Evolutionary conservation across 352 stramenopile species (phyloP), one percentile per base, ranked within the genome.

Genomic region (Globisporangium camurandrum): DNA sequence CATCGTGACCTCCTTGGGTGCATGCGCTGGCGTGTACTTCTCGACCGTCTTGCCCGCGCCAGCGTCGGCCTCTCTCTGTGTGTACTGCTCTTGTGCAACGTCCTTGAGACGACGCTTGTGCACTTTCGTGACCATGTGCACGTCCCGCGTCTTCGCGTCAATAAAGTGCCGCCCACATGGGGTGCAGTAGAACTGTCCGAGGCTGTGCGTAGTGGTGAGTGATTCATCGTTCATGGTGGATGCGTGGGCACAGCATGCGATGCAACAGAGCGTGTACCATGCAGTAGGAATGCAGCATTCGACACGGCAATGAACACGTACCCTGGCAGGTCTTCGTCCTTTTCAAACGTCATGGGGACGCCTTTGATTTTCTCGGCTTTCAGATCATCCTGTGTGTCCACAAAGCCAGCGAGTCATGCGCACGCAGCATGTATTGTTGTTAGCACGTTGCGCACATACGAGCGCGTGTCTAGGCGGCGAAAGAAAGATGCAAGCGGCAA

Each of bases 1-100:
- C 74, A 88, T 88, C 27, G 71, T 65, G 30, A 61, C 52, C 17
- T 27, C 50, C 44, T 69, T 61, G 37, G 75, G 66, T 48, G 74
- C 64, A 50, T 81, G 79, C 9, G 78, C 57, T 17, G 78, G 69
- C 23, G 69, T 75, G 53, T 92, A 92, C 55, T 67, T 71, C 58
- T 94, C 83, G 11, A 87, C 54, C 9, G 67, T 70, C 57, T 85
- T 86, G 49, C 83, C 80, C 11, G 83, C 78, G 40, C 63, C 83
- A 16, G 75, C 57, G 49, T 89, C 80, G 30, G 83, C 83, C 54
- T 94, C 83, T 27, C 81, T 86, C 55, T 92, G 83, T 64, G 78
- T 85, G 67, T 94, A 94, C 59, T 94, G 83, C 75, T 91, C 75
- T 64, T 94, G 83, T 17, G 78, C 80, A n/a, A 94, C 83, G 56